Conservation (phyloP, 169 alveolate genomes). For the Toxoplasma gondii region DNA sequence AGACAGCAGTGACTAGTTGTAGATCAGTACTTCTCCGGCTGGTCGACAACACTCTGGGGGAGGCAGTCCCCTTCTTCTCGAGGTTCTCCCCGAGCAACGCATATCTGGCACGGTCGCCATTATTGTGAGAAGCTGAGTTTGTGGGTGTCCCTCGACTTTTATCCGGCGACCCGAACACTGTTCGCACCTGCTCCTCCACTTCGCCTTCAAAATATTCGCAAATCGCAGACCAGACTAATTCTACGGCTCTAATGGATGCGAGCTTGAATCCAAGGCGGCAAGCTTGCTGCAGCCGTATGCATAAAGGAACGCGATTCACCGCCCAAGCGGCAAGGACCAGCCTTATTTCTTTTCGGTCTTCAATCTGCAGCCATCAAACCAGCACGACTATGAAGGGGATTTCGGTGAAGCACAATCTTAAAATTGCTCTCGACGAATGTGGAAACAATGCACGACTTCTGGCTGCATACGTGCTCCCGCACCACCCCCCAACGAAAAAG, state of each 20-base stretch:
- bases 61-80: not conserved
- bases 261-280: slow-evolving; percentile 12
- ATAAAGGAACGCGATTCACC: not conserved
- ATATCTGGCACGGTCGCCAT: not conserved
- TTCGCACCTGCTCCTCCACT: not conserved
- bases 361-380: not conserved
- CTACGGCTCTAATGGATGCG: not conserved
- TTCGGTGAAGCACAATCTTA: not conserved
- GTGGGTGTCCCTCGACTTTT: not conserved
- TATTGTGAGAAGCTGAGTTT: not conserved
- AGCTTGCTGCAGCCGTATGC: not conserved
- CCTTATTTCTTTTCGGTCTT: slow-evolving; percentile 7
- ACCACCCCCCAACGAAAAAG: not conserved
- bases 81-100: not conserved
- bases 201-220: not conserved
- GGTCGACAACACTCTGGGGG: not conserved
- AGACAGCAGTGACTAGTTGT: slow-evolving; percentile 8
- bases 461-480: not conserved
- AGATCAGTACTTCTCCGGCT: not conserved
- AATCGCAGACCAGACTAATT: slow-evolving; percentile 8
- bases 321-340: not conserved
- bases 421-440: too few species aligned
- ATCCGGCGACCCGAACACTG: not conserved
- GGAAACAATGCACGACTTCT: not conserved
- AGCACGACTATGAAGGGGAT: not conserved